Conservation (phyloP, 495 filamentous ascomycete species). For the Podospora tetraspora region DNA sequence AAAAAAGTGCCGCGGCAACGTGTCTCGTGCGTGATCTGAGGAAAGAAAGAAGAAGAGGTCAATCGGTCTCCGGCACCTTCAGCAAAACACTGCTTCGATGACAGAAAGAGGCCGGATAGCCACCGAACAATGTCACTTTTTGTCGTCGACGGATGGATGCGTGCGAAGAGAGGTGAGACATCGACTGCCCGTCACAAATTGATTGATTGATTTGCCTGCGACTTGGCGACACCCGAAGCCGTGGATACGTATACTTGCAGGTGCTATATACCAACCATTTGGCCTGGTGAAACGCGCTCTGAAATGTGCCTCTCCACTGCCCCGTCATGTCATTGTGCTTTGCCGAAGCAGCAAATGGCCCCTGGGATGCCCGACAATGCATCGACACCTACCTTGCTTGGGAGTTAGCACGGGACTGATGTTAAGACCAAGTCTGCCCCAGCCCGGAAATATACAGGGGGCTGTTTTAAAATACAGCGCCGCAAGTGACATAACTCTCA, state of each 20-base stretch:
- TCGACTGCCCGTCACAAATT: neutral
- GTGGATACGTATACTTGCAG: neutral
- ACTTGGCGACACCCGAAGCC: neutral
- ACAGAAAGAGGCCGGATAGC: too few species aligned
- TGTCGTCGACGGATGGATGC: neutral
- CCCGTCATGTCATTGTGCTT: neutral
- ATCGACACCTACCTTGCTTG: too few species aligned
- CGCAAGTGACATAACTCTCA: neutral
- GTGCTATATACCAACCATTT: neutral
- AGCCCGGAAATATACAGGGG: neutral
- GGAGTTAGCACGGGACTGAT: neutral
- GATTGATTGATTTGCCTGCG: neutral
- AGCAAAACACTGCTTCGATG: too few species aligned
- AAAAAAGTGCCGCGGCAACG: neutral
- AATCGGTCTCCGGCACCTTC: neutral
- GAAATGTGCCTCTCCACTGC: neutral
- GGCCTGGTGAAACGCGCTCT: neutral
- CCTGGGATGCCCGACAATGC: too few species aligned
- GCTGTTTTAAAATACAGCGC: neutral
- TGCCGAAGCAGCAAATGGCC: neutral
- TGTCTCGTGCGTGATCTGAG: neutral
- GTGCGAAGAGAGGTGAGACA: neutral
- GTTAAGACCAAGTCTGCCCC: neutral
- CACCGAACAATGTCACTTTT: too few species aligned
- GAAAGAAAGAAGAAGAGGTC: neutral